A percentile compares a stretch with the other conserved stretches of the same genome.
Conservation (phyloP, 108 stramenopile genomes). For the Pseudonitzschia pungens region DNA sequence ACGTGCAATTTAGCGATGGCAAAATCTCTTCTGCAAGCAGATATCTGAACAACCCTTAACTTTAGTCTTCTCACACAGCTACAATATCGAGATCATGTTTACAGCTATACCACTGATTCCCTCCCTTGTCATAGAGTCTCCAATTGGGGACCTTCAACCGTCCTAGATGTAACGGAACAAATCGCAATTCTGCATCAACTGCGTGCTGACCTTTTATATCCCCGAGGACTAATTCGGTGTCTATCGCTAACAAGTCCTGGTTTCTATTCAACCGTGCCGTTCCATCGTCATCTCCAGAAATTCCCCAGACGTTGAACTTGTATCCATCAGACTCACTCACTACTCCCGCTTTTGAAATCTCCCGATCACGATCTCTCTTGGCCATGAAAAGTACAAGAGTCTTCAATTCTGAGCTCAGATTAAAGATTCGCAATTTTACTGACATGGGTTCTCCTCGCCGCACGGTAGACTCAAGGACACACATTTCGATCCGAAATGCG, state of each 20-base stretch:
- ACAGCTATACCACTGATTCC: constrained; percentile 68
- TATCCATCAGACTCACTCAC: constrained; percentile 75
- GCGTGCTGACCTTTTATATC: constrained; percentile 78
- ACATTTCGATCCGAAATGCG: constrained; percentile 72
- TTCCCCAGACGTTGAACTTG: constrained; percentile 78
- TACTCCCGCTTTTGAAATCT: constrained; percentile 58
- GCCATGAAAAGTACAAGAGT: constrained; percentile 80
- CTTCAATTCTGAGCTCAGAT: constrained; percentile 63
- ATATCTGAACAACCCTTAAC: no score
- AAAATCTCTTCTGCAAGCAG: no score
- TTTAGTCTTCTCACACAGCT: constrained; percentile 23
- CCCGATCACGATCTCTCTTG: constrained; percentile 56
- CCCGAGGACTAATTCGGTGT: constrained; percentile 72
- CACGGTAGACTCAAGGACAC: constrained; percentile 36
- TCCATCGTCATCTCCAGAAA: constrained; percentile 69
- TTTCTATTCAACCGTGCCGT: constrained; percentile 62
- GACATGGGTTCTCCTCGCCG: constrained; percentile 64
- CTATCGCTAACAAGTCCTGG: constrained; percentile 74
- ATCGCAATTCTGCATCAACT: constrained; percentile 73
- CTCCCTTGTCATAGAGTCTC: constrained; percentile 67
- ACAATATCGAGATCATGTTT: constrained; percentile 67
- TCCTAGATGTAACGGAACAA: constrained; percentile 73
- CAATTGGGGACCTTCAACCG: constrained; percentile 74
- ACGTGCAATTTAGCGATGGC: no score
- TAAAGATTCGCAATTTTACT: constrained; percentile 65